phyloP scores from a whole-genome alignment of 305 asterid genomes.

The Solanum hybrid region DNA sequence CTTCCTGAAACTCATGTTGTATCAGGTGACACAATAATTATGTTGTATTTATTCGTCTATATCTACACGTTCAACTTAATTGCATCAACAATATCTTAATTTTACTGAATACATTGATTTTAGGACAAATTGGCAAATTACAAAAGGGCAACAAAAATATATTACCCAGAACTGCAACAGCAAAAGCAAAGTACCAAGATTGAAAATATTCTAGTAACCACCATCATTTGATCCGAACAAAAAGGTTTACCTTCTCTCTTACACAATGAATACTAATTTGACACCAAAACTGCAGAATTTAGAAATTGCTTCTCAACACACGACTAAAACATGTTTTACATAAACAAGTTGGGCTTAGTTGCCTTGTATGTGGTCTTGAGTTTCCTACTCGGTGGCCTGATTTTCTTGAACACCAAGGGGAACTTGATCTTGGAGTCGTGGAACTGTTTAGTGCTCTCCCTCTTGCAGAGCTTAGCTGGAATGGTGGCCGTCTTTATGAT shows the following conservation, averaged over 20 bases:
- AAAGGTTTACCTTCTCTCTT: not conserved
- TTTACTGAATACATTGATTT: not conserved
- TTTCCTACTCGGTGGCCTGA: slow-evolving; percentile 16
- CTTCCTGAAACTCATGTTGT: not conserved
- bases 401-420: slow-evolving; percentile 12
- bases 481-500: slow-evolving; percentile 16
- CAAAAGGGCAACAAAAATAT: not conserved
- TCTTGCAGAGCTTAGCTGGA: slow-evolving; percentile 17
- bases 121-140: not conserved
- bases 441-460: slow-evolving; percentile 20
- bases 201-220: not conserved
- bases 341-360: slow-evolving; percentile 14
- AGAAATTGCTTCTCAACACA: not conserved
- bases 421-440: slow-evolving; percentile 16
- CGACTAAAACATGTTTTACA: slow-evolving; percentile 4
- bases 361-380: slow-evolving; percentile 20
- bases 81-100: not conserved
- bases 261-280: not conserved
- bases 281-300: not conserved
- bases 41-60: not conserved
- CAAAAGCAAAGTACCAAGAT: not conserved
- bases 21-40: not conserved
- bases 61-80: not conserved
- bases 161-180: not conserved
- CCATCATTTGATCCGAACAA: not conserved